Base-by-base conservation (phyloP, 306 rosid genomes). In the Ormosia emarginata region DNA sequence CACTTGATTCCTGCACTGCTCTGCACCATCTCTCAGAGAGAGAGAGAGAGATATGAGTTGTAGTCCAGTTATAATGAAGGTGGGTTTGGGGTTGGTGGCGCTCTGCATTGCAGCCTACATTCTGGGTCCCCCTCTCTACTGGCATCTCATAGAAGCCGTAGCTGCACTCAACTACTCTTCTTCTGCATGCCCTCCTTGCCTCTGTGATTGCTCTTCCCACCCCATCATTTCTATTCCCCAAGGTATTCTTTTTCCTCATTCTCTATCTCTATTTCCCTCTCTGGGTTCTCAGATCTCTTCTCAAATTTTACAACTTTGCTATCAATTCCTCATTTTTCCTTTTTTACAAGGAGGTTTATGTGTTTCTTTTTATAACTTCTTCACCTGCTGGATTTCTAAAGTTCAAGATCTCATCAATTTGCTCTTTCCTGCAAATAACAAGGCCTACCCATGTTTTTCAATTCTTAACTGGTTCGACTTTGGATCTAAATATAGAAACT, bases 201-300 rank as follows among this genome's bases (percentile, higher is more conserved):
- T 82, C 81, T 92, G 98, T 33, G 94, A 92, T 75, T 94, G 97
- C 76, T 86, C 97, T 82, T 91, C 98, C 55, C 93, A 87, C 50
- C 97, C 98, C 39, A 67, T 85, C 39, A 83, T 94, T 82, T 83
- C 94, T 29, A 89, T 94, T 41, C 96, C 97, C 29, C 81, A 89
- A 76, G 93, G 97, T 81, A 37, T 37, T 1, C 2, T 64, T 37
- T 58, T 30, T 70, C 64, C 5, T 12, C 50, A 75, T 71, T 79
- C 40, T 59, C 88, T 83, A 18, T 71, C 17, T 18, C 64, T 52
- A 17, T 67, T 11, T 70, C 36, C 18, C 37, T 53, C 53, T 74
- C 39, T 40, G 58, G 67, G 14, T 69, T 55, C 13, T 58, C 37
- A 47, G 83, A 82, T 90, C 86, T 78, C 61, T 13, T 75, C 36